These are phyloP conservation scores for Lolium perenne DNA, from an alignment of 176 grass and related monocot genomes.

Conservation along the genomic window DNA sequence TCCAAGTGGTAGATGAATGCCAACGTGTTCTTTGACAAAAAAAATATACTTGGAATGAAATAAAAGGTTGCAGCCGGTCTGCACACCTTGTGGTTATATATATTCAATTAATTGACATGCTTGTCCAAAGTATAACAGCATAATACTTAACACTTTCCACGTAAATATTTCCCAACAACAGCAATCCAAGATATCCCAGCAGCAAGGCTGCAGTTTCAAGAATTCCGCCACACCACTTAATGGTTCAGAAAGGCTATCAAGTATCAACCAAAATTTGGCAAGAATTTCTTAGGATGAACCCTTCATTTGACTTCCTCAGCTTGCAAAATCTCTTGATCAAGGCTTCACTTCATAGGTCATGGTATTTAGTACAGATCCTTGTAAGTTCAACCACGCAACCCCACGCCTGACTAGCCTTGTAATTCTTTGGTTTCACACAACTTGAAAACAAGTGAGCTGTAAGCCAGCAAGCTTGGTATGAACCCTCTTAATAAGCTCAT, in stretches of 20 bases:
- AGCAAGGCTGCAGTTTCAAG: constrained; percentile 47
- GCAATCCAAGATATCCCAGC: constrained; percentile 32
- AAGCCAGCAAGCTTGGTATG: constrained; percentile 51
- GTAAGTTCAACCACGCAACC: constrained; percentile 64
- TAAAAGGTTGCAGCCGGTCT: background rate
- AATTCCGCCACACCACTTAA: constrained; percentile 24
- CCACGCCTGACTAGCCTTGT: constrained; percentile 56
- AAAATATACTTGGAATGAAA: background rate
- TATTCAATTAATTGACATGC: constrained; percentile 40
- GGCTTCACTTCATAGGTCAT: constrained; percentile 66
- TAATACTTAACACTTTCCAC: constrained; percentile 37
- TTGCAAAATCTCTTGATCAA: constrained; percentile 61
- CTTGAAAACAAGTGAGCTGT: constrained; percentile 42
- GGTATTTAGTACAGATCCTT: constrained; percentile 57
- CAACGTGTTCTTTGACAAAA: background rate
- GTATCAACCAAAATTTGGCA: constrained; percentile 50
- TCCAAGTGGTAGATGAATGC: background rate
- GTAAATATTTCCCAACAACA: constrained; percentile 52
- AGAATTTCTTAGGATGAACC: constrained; percentile 48
- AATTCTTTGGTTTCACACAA: constrained; percentile 64
- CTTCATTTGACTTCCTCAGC: constrained; percentile 56
- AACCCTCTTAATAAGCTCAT: constrained; percentile 54
- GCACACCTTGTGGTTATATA: constrained; percentile 33
- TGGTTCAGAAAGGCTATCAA: constrained; percentile 46
- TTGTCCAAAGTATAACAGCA: constrained; percentile 19